A percentile compares a stretch with the other conserved stretches of the same genome.
Evolutionary conservation across 2,329 filamentous ascomycete genomes (phyloP).

Genomic region (Immersiporthe knoxdaviesiana): DNA sequence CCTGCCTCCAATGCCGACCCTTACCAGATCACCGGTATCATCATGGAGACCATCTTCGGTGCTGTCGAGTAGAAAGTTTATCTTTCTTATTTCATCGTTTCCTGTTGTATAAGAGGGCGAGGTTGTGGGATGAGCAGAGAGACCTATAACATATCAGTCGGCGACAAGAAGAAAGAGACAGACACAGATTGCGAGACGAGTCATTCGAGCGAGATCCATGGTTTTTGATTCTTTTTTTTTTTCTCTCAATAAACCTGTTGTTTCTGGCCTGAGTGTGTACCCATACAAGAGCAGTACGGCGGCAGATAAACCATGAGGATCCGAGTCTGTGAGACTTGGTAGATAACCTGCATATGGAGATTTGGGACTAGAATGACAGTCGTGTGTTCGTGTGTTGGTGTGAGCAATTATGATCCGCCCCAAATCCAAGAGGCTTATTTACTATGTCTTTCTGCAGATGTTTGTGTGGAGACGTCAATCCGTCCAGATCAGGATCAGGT

Average conservation of each 20-base stretch:
- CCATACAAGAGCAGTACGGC: constrained; percentile 6
- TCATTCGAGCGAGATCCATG: constrained; percentile 24
- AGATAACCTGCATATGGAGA: constrained; percentile 1
- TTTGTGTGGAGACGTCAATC: neutral
- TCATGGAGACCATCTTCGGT: constrained; percentile 68
- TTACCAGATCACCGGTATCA: constrained; percentile 80
- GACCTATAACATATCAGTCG: neutral
- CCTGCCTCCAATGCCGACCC: constrained; percentile 70
- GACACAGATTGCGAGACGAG: neutral
- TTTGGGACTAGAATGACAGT: neutral
- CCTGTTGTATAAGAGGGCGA: neutral
- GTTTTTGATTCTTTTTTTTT: neutral
- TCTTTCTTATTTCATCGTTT: neutral
- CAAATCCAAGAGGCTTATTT: neutral
- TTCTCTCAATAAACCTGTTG: neutral
- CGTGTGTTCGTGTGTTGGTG: neutral
- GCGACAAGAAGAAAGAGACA: no score
- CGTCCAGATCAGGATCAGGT: neutral
- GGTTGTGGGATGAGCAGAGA: neutral
- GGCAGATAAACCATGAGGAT: neutral
- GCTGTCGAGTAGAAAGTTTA: constrained; percentile 30
- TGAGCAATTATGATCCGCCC: neutral
- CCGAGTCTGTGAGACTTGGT: neutral
- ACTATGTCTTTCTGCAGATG: neutral
- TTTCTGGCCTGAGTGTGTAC: neutral